phyloP scores from a whole-genome alignment of 306 rosid species.

The Prinsepia uniflora region DNA sequence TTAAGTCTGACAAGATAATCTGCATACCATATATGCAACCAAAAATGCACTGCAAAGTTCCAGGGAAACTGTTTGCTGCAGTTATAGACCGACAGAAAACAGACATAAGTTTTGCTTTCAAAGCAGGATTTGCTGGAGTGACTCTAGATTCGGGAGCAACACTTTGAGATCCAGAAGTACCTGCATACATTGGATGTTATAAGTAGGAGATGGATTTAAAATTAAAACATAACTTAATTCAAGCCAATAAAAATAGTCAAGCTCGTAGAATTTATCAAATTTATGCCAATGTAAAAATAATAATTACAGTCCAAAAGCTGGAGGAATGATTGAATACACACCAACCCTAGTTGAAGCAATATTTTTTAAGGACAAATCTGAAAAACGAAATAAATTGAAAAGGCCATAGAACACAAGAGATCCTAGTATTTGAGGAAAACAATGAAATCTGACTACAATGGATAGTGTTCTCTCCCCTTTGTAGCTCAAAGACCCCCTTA shows the following conservation, averaged over 20 bases:
- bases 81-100: constrained; percentile 85
- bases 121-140: constrained; percentile 65
- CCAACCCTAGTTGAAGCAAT: too few species aligned
- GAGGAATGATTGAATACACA: not conserved
- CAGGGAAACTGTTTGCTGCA: constrained; percentile 91
- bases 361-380: too few species aligned
- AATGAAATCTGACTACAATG: too few species aligned
- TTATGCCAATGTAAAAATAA: not conserved
- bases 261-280: not conserved
- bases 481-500: too few species aligned
- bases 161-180: constrained; percentile 59
- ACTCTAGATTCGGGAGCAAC: constrained; percentile 65
- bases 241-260: not conserved
- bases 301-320: not conserved
- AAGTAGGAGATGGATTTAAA: constrained; percentile 16
- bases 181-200: constrained; percentile 37
- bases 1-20: constrained; percentile 16
- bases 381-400: not conserved
- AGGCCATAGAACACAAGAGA: too few species aligned
- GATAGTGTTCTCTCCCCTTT: too few species aligned
- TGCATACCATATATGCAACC: constrained; percentile 81
- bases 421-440: too few species aligned
- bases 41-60: constrained; percentile 95
- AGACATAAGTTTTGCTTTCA: constrained; percentile 83
- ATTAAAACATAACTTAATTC: not conserved